phyloP scores from a whole-genome alignment of 208 protist species.

The Jaenimonas drosophilae region DNA sequence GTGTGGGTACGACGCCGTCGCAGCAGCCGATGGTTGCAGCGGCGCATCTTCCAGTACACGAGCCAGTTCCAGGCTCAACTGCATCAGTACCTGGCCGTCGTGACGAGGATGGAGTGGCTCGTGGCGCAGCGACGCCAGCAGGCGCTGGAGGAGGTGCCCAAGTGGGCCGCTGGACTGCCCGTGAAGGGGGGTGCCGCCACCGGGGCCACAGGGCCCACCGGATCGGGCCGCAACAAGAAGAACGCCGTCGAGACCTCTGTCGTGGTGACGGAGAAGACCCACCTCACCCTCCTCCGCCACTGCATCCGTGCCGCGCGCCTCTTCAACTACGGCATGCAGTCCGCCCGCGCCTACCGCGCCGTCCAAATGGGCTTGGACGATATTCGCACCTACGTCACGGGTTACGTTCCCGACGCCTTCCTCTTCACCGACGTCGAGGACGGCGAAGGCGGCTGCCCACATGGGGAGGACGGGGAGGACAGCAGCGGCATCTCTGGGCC shows the following conservation, averaged over 20 bases:
- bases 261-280: neutral
- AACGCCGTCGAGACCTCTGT: neutral
- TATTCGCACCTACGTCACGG: constrained; percentile 6
- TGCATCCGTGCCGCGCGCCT: constrained; percentile 12
- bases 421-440: constrained; percentile 5
- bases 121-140: neutral
- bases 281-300: constrained; percentile 5
- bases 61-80: constrained; percentile 48
- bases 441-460: neutral
- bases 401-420: constrained; percentile 5
- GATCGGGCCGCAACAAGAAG: constrained; percentile 3
- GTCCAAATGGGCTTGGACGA: constrained; percentile 14
- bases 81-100: constrained; percentile 26
- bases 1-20: constrained; percentile 50
- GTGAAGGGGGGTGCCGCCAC: neutral
- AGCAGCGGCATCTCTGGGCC: no score
- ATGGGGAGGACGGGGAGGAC: neutral
- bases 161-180: neutral
- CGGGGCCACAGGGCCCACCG: neutral
- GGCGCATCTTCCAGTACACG: constrained; percentile 56
- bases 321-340: constrained; percentile 17
- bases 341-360: constrained; percentile 12
- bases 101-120: constrained; percentile 19
- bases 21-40: constrained; percentile 25
- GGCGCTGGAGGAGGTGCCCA: constrained; percentile 1